phyloP scores from a whole-genome alignment of 768 basidiomycete genomes.

The Punctularia strigosozonata region DNA sequence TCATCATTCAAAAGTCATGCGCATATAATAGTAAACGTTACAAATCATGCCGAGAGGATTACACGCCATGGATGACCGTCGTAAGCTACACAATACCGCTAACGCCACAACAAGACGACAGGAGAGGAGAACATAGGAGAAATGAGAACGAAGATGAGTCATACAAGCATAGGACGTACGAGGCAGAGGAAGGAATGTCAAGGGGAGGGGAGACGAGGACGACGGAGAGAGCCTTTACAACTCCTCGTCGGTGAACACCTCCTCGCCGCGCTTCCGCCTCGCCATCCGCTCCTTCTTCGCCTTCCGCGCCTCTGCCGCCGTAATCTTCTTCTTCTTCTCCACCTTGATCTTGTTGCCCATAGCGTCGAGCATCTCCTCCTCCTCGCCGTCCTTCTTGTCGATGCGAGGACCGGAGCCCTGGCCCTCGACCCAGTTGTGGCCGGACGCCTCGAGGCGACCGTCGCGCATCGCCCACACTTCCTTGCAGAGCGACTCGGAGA shows the following conservation, averaged over 20 bases:
- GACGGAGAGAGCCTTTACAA: conserved; percentile 15
- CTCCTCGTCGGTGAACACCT: conserved; percentile 51
- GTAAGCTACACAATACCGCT: no score
- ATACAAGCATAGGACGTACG: no score
- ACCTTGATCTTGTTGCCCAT: conserved; percentile 94
- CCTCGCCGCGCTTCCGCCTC: conserved; percentile 79
- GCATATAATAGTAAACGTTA: no score
- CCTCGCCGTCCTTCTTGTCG: conserved; percentile 87
- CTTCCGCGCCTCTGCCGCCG: conserved; percentile 76
- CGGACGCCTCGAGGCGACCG: conserved; percentile 90
- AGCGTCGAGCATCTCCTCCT: conserved; percentile 87
- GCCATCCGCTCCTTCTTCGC: conserved; percentile 95
- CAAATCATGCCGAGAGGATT: no score
- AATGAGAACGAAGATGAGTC: no score
- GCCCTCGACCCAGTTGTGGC: conserved; percentile 99
- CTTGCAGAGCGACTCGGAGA: conserved; percentile 95
- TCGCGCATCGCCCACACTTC: conserved; percentile 99
- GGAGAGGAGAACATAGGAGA: conserved; percentile 4
- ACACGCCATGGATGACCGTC: no score
- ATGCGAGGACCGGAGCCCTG: conserved; percentile 93
- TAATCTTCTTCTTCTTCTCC: conserved; percentile 82
- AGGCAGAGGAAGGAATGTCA: no score
- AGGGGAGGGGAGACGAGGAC: no score
- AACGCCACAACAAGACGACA: conserved; percentile 4
- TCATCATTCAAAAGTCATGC: no score